phyloP scores from a whole-genome alignment of 441 rosid genomes.

The Adansonia grandidieri region DNA sequence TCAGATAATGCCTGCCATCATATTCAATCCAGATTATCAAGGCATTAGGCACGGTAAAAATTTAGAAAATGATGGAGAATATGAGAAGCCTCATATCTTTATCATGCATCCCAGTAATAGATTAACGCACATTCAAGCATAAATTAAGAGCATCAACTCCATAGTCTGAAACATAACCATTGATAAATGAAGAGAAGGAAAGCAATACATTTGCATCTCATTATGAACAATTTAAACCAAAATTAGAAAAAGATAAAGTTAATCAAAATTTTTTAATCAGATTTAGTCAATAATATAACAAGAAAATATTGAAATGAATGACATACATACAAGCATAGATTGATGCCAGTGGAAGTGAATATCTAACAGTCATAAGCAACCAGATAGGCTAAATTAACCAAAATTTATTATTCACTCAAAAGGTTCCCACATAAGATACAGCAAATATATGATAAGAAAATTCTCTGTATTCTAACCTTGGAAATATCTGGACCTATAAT shows the following conservation, averaged over 20 bases:
- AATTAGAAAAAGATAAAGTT: background rate
- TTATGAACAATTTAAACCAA: background rate
- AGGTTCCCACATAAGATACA: constrained; percentile 1
- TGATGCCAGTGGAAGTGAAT: background rate
- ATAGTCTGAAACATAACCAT: background rate
- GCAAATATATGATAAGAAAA: constrained; percentile 10
- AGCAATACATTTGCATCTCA: background rate
- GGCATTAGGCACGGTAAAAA: constrained; percentile 4
- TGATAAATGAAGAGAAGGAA: background rate
- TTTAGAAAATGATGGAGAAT: constrained; percentile 5
- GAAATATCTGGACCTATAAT: constrained; percentile 84
- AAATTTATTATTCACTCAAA: background rate
- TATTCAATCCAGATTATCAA: constrained; percentile 23
- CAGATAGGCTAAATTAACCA: background rate
- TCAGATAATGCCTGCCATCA: constrained; percentile 86
- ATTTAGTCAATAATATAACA: constrained; percentile 6
- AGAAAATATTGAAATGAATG: background rate
- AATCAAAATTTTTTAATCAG: background rate
- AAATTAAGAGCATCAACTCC: constrained; percentile 6
- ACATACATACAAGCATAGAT: background rate
- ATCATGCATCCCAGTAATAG: constrained; percentile 15
- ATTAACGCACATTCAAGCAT: constrained; percentile 11
- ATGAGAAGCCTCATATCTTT: background rate
- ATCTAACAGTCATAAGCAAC: background rate
- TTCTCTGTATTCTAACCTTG: constrained; percentile 60